Percentiles rank a stretch among this genome's conserved stretches.
phyloP scores from a whole-genome alignment of 768 basidiomycete genomes.

The Amanita phalloides region DNA sequence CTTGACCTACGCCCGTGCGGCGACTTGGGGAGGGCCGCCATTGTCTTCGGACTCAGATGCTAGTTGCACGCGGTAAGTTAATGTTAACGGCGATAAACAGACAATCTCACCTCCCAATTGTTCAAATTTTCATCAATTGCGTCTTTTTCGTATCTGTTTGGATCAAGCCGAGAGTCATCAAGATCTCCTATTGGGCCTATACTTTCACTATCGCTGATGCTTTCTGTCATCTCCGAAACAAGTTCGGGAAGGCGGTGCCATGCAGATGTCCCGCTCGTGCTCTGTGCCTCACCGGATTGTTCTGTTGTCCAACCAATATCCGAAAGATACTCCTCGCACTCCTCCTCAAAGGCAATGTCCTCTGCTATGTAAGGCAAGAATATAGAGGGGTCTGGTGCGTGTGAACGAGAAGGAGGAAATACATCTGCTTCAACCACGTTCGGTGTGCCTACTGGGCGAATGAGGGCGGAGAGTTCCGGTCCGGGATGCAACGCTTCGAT shows the following conservation, averaged over 20 bases:
- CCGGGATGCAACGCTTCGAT: constrained; percentile 70
- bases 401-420: constrained; percentile 88
- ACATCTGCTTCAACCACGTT: constrained; percentile 81
- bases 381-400: constrained; percentile 71
- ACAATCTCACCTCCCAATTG: constrained; percentile 81
- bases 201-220: constrained; percentile 91
- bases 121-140: constrained; percentile 74
- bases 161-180: constrained; percentile 59
- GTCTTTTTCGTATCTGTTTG: constrained; percentile 51
- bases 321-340: constrained; percentile 94
- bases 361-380: constrained; percentile 90
- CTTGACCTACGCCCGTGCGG: constrained; percentile 82
- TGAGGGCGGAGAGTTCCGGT: constrained; percentile 62
- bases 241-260: constrained; percentile 80
- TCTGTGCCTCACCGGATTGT: constrained; percentile 29
- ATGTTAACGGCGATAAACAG: not conserved
- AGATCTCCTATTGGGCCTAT: constrained; percentile 85
- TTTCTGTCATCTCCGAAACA: constrained; percentile 72
- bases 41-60: constrained; percentile 96
- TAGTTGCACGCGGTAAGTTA: constrained; percentile 16
- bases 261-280: constrained; percentile 34
- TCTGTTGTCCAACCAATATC: constrained; percentile 71
- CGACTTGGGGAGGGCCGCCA: constrained; percentile 88
- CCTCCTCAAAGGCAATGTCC: constrained; percentile 90
- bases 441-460: constrained; percentile 66